Base-by-base conservation (phyloP, 108 stramenopile species). In the Nitzschia sp. region DNA sequence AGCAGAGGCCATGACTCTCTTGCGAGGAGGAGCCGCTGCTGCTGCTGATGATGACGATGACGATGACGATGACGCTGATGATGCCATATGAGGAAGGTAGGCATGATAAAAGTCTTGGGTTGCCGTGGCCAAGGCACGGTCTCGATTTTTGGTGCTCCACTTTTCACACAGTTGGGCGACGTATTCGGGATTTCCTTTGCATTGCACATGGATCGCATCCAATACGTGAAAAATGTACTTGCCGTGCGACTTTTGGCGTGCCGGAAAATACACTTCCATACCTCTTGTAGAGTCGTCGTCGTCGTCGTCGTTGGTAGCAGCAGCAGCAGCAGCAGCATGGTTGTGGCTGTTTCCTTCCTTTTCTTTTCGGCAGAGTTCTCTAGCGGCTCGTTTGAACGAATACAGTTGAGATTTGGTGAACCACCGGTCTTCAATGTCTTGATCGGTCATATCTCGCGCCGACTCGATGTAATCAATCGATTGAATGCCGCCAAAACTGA, bases 191-290 rank as follows among this genome's bases (percentile, higher is more conserved):
- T 63, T 56, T 22, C 45, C 45, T 26, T 16, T 1, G 28, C 47
- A 66, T 27, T 47, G 33, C 0, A 30, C 53, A 27, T 53, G 65
- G 53, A 25, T 68, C 3, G 67, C 74, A 3, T 55, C 32, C 0
- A 75, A 26, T 3, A 75, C 61, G 29, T 61, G 59, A 21, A 45
- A 22, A 26, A 68, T 59, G 33, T 61, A 68, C 41, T 67, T 47
- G 27, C 52, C 63, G 38, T 55, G 50, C 9, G 48, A n/a, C 38
- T 35, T n/a, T 68, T 68, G 47, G 15, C 74, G 58, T 1, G 55
- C 9, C 5, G 66, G 66, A 46, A 54, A 57, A 31, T 68, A 75
- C n/a, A 61, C 58, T 16, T 59, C 74, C 60, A 75, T 61, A 2
- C 74, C 74, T 45, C 74, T 32, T n/a, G 45, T 47, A 1, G 66